Base-by-base conservation (phyloP, 768 basidiomycete genomes). In the Pulveroboletus sp. region DNA sequence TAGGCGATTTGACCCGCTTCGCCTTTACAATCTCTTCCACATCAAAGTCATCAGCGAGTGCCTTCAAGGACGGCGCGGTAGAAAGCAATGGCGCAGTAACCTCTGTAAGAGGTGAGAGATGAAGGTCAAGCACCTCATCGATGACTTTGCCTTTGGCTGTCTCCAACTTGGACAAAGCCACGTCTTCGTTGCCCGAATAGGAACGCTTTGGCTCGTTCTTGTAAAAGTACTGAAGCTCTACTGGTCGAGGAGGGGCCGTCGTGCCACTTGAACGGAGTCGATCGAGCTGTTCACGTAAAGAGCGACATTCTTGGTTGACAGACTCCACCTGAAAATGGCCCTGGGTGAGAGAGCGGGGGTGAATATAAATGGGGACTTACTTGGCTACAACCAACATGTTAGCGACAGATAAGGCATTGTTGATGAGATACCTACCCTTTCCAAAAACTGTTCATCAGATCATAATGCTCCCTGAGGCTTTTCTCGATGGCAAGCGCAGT, bases 401-500 rank as follows among this genome's bases (percentile, higher is more conserved):
- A 66, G 60, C 45, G 32, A 56, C 5, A 55, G 40, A 45, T 50
- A 45, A 49, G 40, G 27, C 13, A 50, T 23, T 31, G 5, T 7
- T 35, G 47, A 57, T 25, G 31, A 29, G 47, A 45, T 44, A 58
- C 73, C 51, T 49, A 73, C 66, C 61, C 56, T 51, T 63, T 70
- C 69, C 71, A 71, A 48, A 67, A 75, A 23, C 60, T 65, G 27
- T 75, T 73, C 51, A 80, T 72, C 33, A 73, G 66, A 41, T 69
- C 69, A 43, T 75, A 76, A 56, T 79, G 79, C 25, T 79, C 75
- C 52, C 78, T 72, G 53, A 86, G 69, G 56, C 68, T 77, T 47
- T 63, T 74, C 69, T 84, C 80, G 31, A 78, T 71, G 10, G 69
- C 72, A 36, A 77, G 62, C 8, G 81, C 75, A 3, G 72, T 72